Conservation (phyloP, 1,284 basidiomycete genomes). For the Fomitopsis pinicola region DNA sequence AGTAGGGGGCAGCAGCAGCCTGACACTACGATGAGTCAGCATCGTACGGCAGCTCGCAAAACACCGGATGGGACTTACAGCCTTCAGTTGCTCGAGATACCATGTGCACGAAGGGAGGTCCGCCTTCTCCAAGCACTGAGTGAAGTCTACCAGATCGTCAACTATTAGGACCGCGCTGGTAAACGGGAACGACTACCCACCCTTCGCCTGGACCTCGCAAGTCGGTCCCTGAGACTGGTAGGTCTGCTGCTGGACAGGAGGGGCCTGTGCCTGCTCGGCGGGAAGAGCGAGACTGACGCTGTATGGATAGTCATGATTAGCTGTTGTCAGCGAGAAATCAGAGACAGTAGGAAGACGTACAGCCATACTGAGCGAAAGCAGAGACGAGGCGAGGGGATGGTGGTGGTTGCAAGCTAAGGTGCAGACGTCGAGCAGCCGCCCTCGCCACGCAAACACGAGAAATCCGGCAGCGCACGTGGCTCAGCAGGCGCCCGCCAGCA, state of each 20-base stretch:
- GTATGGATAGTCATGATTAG: slow-evolving; percentile 11
- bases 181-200: slow-evolving; percentile 32
- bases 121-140: slow-evolving; percentile 72
- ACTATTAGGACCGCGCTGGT: neutral
- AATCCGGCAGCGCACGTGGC: slow-evolving; percentile 6
- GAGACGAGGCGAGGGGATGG: slow-evolving; percentile 10
- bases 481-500: neutral
- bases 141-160: slow-evolving; percentile 50
- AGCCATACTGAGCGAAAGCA: slow-evolving; percentile 42
- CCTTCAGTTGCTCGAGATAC: slow-evolving; percentile 82
- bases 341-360: slow-evolving; percentile 36
- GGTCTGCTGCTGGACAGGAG: slow-evolving; percentile 39
- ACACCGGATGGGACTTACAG: slow-evolving; percentile 43
- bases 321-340: neutral
- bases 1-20: slow-evolving; percentile 67
- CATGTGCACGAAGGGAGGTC: slow-evolving; percentile 74
- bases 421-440: slow-evolving; percentile 22
- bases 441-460: slow-evolving; percentile 12
- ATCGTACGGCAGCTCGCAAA: neutral
- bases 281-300: slow-evolving; percentile 57
- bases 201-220: slow-evolving; percentile 74
- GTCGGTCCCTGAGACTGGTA: slow-evolving; percentile 36
- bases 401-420: slow-evolving; percentile 23
- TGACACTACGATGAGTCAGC: slow-evolving; percentile 53
- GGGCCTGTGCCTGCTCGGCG: slow-evolving; percentile 36